Conservation (phyloP, 805 yeast genomes). For the Ogataea chonburiensis region DNA sequence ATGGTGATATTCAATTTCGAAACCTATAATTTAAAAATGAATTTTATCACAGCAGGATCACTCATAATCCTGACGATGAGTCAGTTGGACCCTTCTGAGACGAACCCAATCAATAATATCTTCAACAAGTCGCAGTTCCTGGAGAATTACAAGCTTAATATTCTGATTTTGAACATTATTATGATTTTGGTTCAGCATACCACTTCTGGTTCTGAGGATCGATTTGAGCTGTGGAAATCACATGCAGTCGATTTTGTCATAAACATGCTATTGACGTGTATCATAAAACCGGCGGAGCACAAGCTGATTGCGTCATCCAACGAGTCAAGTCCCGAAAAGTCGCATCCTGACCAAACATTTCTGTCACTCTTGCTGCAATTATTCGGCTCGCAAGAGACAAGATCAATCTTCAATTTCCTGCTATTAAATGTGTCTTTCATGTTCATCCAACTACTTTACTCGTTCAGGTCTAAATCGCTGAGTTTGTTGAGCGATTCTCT, state of each 20-base stretch:
- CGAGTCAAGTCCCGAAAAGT: slow-evolving; percentile 1
- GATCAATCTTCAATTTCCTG: slow-evolving; percentile 84
- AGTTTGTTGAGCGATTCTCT: slow-evolving; percentile 90
- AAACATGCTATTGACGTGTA: slow-evolving; percentile 14
- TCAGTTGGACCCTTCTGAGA: slow-evolving; percentile 28
- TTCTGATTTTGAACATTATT: slow-evolving; percentile 22
- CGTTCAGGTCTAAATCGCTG: slow-evolving; percentile 87
- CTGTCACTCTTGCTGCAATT: slow-evolving; percentile 33
- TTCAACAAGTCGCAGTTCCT: slow-evolving; percentile 26
- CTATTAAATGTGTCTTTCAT: slow-evolving; percentile 86
- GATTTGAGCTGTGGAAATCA: slow-evolving; percentile 6
- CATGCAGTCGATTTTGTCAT: slow-evolving; percentile 14
- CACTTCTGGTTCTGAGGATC: slow-evolving; percentile 10
- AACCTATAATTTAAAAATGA: slow-evolving; percentile 29
- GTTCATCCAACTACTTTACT: slow-evolving; percentile 90
- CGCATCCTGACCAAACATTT: slow-evolving; percentile 18
- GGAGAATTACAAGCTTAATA: slow-evolving; percentile 26
- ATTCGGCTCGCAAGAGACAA: slow-evolving; percentile 62
- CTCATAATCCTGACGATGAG: slow-evolving; percentile 29
- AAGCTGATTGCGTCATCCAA: background rate
- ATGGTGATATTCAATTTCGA: slow-evolving; percentile 18
- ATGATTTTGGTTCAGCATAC: slow-evolving; percentile 15
- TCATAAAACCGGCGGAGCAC: slow-evolving; percentile 18
- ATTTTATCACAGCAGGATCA: slow-evolving; percentile 32
- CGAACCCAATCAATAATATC: slow-evolving; percentile 16